These are phyloP conservation scores for Tuber microsphaerosporum DNA, from an alignment of 495 filamentous ascomycete genomes.

Conservation along the genomic window DNA sequence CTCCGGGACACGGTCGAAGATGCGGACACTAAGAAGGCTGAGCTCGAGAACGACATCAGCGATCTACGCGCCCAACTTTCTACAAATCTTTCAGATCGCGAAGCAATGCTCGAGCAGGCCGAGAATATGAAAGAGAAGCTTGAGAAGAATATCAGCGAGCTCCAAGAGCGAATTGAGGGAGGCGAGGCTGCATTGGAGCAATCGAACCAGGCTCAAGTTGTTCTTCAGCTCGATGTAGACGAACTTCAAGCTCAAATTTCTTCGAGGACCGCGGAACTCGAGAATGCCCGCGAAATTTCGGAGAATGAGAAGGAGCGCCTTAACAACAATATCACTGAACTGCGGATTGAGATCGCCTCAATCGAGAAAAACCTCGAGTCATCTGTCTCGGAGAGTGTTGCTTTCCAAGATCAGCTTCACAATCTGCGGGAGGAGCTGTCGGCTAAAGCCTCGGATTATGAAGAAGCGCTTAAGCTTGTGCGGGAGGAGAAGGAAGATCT, in stretches of 20 bases:
- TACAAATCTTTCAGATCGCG: neutral
- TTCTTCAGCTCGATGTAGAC: neutral
- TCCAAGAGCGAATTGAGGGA: neutral
- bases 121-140: neutral
- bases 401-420: neutral
- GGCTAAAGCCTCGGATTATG: slow-evolving; percentile 10
- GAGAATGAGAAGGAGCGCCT: slow-evolving; percentile 7
- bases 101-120: neutral
- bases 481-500: slow-evolving; percentile 26
- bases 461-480: slow-evolving; percentile 10
- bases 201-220: neutral
- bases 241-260: slow-evolving; percentile 15
- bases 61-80: slow-evolving; percentile 3
- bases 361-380: slow-evolving; percentile 9
- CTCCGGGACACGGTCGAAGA: neutral
- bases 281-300: slow-evolving; percentile 8
- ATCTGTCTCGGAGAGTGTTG: neutral
- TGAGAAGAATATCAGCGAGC: neutral
- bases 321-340: slow-evolving; percentile 7
- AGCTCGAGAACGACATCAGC: slow-evolving; percentile 18
- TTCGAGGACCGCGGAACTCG: slow-evolving; percentile 8
- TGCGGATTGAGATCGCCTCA: neutral
- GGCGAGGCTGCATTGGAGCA: neutral
- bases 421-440: neutral
- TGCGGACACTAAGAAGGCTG: slow-evolving; percentile 3